phyloP scores from a whole-genome alignment of 306 rosid species.

The Sicyos baderoa region DNA sequence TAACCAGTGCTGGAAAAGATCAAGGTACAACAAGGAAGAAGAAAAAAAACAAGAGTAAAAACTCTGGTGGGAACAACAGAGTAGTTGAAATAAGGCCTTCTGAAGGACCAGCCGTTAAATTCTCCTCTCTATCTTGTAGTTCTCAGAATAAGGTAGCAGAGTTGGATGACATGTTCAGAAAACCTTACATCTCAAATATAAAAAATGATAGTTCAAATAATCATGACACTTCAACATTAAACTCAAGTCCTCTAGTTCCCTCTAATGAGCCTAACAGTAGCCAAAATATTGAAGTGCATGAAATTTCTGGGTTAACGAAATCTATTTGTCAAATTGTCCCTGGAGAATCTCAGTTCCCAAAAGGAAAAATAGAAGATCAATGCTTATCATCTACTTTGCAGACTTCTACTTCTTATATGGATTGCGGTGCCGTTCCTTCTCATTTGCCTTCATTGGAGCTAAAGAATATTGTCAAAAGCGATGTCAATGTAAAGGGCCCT shows the following conservation, averaged over 20 bases:
- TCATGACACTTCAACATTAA: constrained; percentile 31
- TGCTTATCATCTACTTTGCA: constrained; percentile 28
- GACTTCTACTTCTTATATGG: constrained; percentile 26
- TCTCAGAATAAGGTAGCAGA: constrained; percentile 36
- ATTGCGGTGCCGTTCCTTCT: constrained; percentile 29
- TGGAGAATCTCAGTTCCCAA: constrained; percentile 28
- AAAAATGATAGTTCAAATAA: constrained; percentile 31
- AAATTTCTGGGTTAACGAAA: constrained; percentile 29
- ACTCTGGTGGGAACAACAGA: constrained; percentile 22
- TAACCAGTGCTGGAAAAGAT: constrained; percentile 37
- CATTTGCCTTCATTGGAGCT: constrained; percentile 31
- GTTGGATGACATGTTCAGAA: constrained; percentile 24
- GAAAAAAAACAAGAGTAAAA: constrained; percentile 53
- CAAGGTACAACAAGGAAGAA: constrained; percentile 52
- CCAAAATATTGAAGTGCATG: constrained; percentile 32
- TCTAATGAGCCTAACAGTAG: constrained; percentile 29
- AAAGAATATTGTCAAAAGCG: constrained; percentile 28
- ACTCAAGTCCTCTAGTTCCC: constrained; percentile 34
- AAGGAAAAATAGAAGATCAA: constrained; percentile 31
- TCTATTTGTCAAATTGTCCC: constrained; percentile 24
- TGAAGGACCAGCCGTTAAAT: constrained; percentile 29
- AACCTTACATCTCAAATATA: constrained; percentile 32
- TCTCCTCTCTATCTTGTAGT: constrained; percentile 36
- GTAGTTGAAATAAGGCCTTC: constrained; percentile 28
- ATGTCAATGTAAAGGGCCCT: constrained; percentile 26